Conservation (phyloP, 805 yeast species). For the Candida stauntonica region DNA sequence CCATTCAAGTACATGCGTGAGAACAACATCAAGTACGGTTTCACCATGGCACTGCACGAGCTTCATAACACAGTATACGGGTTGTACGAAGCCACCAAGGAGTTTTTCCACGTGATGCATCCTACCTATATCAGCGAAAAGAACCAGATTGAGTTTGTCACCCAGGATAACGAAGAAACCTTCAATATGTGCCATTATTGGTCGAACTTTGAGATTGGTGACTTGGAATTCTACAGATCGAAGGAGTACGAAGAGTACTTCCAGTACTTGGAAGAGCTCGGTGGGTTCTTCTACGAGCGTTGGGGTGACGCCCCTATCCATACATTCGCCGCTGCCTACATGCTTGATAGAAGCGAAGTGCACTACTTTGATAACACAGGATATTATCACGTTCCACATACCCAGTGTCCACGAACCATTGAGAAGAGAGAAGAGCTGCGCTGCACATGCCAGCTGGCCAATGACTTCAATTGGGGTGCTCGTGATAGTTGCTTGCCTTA, state of each 20-base stretch:
- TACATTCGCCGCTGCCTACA: conserved; percentile 65
- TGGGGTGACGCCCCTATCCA: conserved; percentile 97
- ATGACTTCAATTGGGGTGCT: conserved; percentile 26
- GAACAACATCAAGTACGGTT: conserved; percentile 58
- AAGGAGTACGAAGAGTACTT: conserved; percentile 55
- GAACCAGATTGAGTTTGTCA: conserved; percentile 58
- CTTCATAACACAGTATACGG: conserved; percentile 55
- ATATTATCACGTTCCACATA: conserved; percentile 58
- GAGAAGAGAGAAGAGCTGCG: conserved; percentile 40
- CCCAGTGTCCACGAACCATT: conserved; percentile 52
- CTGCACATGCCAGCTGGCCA: conserved; percentile 45
- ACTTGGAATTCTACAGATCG: conserved; percentile 62
- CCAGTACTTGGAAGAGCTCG: conserved; percentile 55
- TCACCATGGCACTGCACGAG: conserved; percentile 63
- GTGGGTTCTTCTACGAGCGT: conserved; percentile 82
- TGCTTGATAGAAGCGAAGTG: conserved; percentile 51
- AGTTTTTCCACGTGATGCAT: conserved; percentile 40
- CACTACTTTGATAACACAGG: conserved; percentile 76
- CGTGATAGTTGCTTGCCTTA: conserved; percentile 24
- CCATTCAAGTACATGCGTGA: conserved; percentile 55
- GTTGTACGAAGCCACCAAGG: conserved; percentile 54
- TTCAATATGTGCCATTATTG: conserved; percentile 80
- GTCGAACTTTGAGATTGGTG: conserved; percentile 76
- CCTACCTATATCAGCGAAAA: conserved; percentile 44
- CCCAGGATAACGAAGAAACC: conserved; percentile 56